Conservation (phyloP, 2,329 filamentous ascomycete genomes). For the Teratosphaeria zuluensis region DNA sequence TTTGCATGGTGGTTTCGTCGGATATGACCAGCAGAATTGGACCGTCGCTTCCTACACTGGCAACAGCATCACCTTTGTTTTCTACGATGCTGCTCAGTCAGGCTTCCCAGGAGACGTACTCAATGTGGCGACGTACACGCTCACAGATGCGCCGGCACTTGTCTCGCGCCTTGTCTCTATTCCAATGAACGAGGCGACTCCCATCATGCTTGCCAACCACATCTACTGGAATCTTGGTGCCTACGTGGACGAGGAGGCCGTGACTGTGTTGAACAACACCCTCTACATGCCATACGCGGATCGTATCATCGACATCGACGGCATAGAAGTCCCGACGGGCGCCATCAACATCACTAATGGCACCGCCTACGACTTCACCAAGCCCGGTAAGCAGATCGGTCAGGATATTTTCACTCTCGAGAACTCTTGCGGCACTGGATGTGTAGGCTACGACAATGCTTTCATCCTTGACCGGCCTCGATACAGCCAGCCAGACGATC, state of each 20-base stretch:
- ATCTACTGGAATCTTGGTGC: slow-evolving; percentile 79
- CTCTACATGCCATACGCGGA: slow-evolving; percentile 58
- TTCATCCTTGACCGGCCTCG: slow-evolving; percentile 19
- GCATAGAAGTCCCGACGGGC: slow-evolving; percentile 23
- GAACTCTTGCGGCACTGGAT: slow-evolving; percentile 10
- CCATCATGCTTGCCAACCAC: slow-evolving; percentile 70
- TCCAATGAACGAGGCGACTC: slow-evolving; percentile 63
- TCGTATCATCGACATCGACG: slow-evolving; percentile 19
- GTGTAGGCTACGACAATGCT: slow-evolving; percentile 14
- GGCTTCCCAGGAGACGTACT: slow-evolving; percentile 73
- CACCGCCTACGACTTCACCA: slow-evolving; percentile 20
- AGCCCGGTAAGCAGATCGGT: slow-evolving; percentile 16
- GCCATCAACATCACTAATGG: slow-evolving; percentile 34
- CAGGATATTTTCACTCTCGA: slow-evolving; percentile 7
- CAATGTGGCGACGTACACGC: slow-evolving; percentile 63
- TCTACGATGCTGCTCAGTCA: slow-evolving; percentile 62
- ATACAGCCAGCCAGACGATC: slow-evolving; percentile 14
- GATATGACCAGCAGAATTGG: slow-evolving; percentile 62
- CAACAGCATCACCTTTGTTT: slow-evolving; percentile 63
- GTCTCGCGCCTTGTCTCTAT: slow-evolving; percentile 63
- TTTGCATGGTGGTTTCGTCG: slow-evolving; percentile 40
- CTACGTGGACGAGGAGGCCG: slow-evolving; percentile 63
- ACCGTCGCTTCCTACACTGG: slow-evolving; percentile 59
- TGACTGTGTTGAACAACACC: slow-evolving; percentile 58
- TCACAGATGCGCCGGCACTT: slow-evolving; percentile 55